A percentile compares a stretch with the other conserved stretches of the same genome.
These are phyloP conservation scores for Paraurostyla sp. DNA, from an alignment of 73 alveolate species.

Conservation along the genomic window DNA sequence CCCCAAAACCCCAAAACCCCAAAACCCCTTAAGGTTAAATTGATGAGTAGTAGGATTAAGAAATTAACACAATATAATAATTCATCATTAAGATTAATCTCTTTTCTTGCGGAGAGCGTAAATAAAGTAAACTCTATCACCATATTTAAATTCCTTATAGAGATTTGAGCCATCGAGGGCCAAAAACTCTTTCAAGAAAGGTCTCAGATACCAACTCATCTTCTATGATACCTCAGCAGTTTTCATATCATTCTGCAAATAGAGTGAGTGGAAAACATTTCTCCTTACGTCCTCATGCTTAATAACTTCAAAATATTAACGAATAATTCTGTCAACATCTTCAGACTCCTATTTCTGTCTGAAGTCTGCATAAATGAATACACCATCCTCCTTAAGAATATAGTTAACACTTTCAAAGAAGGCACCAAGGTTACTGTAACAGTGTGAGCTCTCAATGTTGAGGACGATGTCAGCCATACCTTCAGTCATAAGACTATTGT, in stretches of 20 bases:
- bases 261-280: slow-evolving; percentile 66
- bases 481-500: slow-evolving; percentile 25
- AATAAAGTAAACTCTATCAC: slow-evolving; percentile 34
- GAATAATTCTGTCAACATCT: slow-evolving; percentile 61
- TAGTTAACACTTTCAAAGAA: slow-evolving; percentile 75
- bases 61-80: no score
- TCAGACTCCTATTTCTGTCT: slow-evolving; percentile 62
- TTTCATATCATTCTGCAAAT: slow-evolving; percentile 60
- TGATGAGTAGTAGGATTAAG: no score
- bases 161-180: slow-evolving; percentile 70
- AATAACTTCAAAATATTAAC: slow-evolving; percentile 17
- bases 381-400: slow-evolving; percentile 79
- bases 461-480: slow-evolving; percentile 71
- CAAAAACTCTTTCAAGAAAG: slow-evolving; percentile 34
- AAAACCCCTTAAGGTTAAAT: no score
- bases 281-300: slow-evolving; percentile 59
- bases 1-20: no score
- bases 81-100: background rate
- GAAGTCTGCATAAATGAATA: slow-evolving; percentile 85
- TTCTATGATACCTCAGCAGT: slow-evolving; percentile 12
- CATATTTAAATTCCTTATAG: slow-evolving; percentile 65
- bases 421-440: slow-evolving; percentile 82
- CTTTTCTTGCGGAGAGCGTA: slow-evolving; percentile 9
- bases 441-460: slow-evolving; percentile 87
- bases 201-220: slow-evolving; percentile 40